Percentiles rank a stretch among this genome's conserved stretches.
phyloP scores from a whole-genome alignment of 345 rosid genomes.

The Reutealis trisperma region DNA sequence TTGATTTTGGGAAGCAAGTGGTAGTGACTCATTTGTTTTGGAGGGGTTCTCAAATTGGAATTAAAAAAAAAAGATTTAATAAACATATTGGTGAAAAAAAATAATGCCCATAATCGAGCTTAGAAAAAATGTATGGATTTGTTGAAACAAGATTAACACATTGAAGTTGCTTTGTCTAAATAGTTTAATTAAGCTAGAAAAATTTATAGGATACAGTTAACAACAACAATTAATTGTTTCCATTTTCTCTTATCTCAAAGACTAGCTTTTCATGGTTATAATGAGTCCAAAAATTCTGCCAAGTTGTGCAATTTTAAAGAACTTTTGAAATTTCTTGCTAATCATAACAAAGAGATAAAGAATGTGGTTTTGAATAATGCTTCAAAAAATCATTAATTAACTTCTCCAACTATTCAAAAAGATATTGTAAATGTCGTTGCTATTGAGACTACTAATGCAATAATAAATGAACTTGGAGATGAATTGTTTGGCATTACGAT shows the following conservation, averaged over 20 bases:
- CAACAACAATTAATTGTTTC: not conserved
- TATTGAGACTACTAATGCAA: not conserved
- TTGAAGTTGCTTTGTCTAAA: not conserved
- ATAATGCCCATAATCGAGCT: too few relatives aligned
- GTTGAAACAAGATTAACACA: not conserved
- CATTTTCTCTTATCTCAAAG: not conserved
- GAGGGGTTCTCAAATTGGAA: not conserved
- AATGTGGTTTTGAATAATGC: not conserved
- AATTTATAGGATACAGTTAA: not conserved
- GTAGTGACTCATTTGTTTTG: not conserved
- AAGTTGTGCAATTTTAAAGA: too few relatives aligned
- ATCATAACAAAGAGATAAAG: not conserved
- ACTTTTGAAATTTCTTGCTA: not conserved
- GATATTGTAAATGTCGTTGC: not conserved
- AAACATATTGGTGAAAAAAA: not conserved
- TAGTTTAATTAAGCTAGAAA: not conserved
- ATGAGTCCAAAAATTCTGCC: too few relatives aligned
- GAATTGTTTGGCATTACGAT: not conserved
- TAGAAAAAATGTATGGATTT: too few relatives aligned
- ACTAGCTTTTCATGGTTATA: too few relatives aligned
- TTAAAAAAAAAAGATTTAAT: too few relatives aligned
- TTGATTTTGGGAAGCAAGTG: not conserved
- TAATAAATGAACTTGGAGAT: not conserved
- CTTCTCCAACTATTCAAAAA: not conserved
- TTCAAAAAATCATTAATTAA: not conserved